Percentiles rank a stretch among this genome's conserved stretches.
Conservation (phyloP, 2,329 filamentous ascomycete genomes). For the Cercospora citrullina region DNA sequence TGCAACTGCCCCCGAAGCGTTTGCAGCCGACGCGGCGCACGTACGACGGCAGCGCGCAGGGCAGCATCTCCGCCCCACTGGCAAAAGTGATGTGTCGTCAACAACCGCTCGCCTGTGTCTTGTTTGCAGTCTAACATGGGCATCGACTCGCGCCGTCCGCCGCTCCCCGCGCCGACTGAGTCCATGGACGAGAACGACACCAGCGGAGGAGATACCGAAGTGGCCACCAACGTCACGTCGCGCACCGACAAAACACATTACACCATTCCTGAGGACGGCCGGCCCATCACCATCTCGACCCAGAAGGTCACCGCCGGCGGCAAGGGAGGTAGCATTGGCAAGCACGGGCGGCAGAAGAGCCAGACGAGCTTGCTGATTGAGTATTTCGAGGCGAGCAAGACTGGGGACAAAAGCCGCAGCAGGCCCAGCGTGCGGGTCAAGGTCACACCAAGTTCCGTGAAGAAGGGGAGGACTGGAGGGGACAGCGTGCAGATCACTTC, state of each 20-base stretch:
- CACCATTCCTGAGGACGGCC: slow-evolving; percentile 82
- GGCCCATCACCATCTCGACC: slow-evolving; percentile 88
- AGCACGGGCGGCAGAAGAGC: slow-evolving; percentile 60
- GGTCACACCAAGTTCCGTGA: slow-evolving; percentile 71
- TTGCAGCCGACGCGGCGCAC: slow-evolving; percentile 2
- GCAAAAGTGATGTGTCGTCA: slow-evolving; percentile 15
- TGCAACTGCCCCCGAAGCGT: slow-evolving; percentile 5
- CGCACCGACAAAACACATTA: slow-evolving; percentile 71
- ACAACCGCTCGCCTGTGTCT: slow-evolving; percentile 7
- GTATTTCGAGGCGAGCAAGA: slow-evolving; percentile 84
- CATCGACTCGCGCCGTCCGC: slow-evolving; percentile 43
- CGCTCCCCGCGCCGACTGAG: slow-evolving; percentile 76
- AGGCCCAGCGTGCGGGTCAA: slow-evolving; percentile 79
- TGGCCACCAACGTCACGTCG: slow-evolving; percentile 68
- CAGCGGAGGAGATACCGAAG: slow-evolving; percentile 49
- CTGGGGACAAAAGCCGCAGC: slow-evolving; percentile 60
- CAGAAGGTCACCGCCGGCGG: slow-evolving; percentile 52
- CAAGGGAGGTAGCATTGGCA: slow-evolving; percentile 53
- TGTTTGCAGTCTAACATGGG: slow-evolving; percentile 23
- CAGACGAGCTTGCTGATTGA: slow-evolving; percentile 92
- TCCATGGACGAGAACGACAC: slow-evolving; percentile 56
- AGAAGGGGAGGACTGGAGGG: slow-evolving; percentile 56
- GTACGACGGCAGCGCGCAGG: slow-evolving; percentile 12
- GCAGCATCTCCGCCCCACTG: slow-evolving; percentile 11
- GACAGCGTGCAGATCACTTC: slow-evolving; percentile 88